Base-by-base conservation (phyloP, 2,329 filamentous ascomycete species). In the Keithomyces neogunnii region DNA sequence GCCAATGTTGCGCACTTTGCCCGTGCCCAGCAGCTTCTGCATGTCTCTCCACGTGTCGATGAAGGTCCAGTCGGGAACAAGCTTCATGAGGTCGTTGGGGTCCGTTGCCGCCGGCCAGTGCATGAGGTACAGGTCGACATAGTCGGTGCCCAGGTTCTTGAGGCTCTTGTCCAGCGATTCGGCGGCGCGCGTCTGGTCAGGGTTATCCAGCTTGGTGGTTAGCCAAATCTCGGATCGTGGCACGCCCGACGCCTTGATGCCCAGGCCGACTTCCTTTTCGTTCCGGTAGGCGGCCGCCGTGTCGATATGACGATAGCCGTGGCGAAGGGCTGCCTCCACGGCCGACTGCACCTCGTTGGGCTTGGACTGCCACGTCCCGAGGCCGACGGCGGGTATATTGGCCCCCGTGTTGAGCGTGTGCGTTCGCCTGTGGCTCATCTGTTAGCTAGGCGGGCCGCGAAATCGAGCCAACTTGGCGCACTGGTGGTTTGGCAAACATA, bases 201-300 rank as follows among this genome's bases (percentile, higher is more conserved):
- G 78, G 76, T 91, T 90, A 75, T 88, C 81, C 50, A 92, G 80
- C 77, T 93, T 95, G 60, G 87, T 89, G 49, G 88, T 92, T 52
- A 88, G 67, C 77, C 81, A 88, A 64, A 87, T 80, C 60, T 86
- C 71, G 51, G 76, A 72, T 29, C 84, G 77, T n/a, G 82, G 77
- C 2, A 88, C 77, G 32, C 81, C 82, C 3, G 80, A 79, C 47
- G 78, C 78, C 57, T 73, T 75, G 65, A 88, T 84, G 50, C 82
- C 85, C 50, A 75, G 69, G 54, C 85, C 84, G 26, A 88, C 82
- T 62, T 86, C 82, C 48, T 72, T 69, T 66, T 88, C 88, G 69
- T 92, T 93, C 66, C 82, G 84, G 67, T 93, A 93, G 48, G 83
- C 86, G 55, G 85, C 76, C 47, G 88, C 86, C 28, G 85, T 88